A percentile compares a stretch with the other conserved stretches of the same genome.
Evolutionary conservation across 176 grass and related monocot genomes (phyloP).

Genomic region (Triticum aestivum): IWGSC_CS_RefSeq_v2.1 NC_057799.1:26057288-26057787

Average conservation of each 20-base stretch:
- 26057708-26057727: background rate
- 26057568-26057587: background rate
- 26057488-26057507: background rate
- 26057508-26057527: slow-evolving; percentile 31
- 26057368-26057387: slow-evolving; percentile 7
- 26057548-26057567: background rate
- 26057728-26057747: slow-evolving; percentile 7
- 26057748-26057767: background rate
- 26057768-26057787: background rate
- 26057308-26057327: background rate
- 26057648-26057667: background rate
- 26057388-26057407: slow-evolving; percentile 29
- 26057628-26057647: background rate
- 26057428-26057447: slow-evolving; percentile 1
- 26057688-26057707: background rate
- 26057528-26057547: background rate
- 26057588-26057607: slow-evolving; percentile 12
- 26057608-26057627: background rate
- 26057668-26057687: background rate
- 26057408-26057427: slow-evolving; percentile 1
- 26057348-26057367: slow-evolving; percentile 37
- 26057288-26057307: slow-evolving; percentile 4
- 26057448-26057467: background rate
- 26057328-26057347: slow-evolving; percentile 34
- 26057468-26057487: background rate